Evolutionary conservation across 1,139 yeast genomes (phyloP), one percentile per base, ranked within the genome.

Genomic region (Geotrichum fermentans): DNA sequence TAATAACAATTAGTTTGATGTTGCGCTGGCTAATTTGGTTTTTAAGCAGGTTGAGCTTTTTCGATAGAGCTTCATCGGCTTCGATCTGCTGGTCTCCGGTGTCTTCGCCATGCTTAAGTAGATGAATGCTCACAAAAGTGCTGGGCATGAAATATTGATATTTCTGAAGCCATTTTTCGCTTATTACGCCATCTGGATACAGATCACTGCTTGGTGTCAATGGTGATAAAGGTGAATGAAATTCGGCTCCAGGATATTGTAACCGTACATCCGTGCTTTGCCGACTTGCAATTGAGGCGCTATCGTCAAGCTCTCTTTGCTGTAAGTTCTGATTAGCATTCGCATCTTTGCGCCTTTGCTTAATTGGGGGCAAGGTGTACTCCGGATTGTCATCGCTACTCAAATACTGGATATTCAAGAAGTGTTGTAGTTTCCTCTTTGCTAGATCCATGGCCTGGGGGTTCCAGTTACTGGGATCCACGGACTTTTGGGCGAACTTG

Each of bases 111-210:
- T 46, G 40, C 10, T 56, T 58, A 17, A 76, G 54, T 45, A 71
- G 69, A 57, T 73, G 72, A 38, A 77, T 67, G 1, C 73, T 61
- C 3, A 77, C 61, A 43, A 72, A 68, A 0, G 74, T 69, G 1
- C 73, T 56, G 0, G 83, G 83, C 20, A 68, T 45, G 4, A 65
- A 50, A 17, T 69, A 65, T 33, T 67, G 63, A 56, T 78, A 76
- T 58, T 77, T 79, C 34, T 70, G 68, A 10, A 78, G 52, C 84
- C 83, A 79, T 22, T 71, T 65, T 0, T 58, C 55, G 0, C 74
- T 66, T 22, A 77, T 56, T 1, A 77, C 58, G 0, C 72, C 72
- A 22, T 74, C 72, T 0, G 78, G 76, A 47, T 65, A 69, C 46
- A 69, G 58, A 4, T 58, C 58, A 0, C 75, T 67, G 3, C 60